These are phyloP conservation scores for Aristolochia contorta DNA, from an alignment of 164 flowering plant species.

Conservation along the genomic window DNA sequence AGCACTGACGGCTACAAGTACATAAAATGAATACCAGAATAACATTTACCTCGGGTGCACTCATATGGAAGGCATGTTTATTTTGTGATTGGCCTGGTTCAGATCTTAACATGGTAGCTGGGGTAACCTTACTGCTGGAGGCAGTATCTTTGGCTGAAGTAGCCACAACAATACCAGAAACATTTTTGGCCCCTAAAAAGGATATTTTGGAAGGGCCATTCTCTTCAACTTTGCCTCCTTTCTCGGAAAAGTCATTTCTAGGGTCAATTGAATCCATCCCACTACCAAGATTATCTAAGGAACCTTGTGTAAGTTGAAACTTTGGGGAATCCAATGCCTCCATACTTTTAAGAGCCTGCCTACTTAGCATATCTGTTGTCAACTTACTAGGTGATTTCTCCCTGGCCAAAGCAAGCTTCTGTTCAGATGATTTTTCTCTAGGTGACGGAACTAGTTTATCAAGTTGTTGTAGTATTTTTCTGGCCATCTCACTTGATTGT, in stretches of 20 bases:
- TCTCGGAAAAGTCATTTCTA: conserved; percentile 13
- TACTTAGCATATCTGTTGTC: conserved; percentile 49
- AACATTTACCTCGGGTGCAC: conserved; percentile 75
- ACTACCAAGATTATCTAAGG: conserved; percentile 13
- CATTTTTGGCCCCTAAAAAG: no score
- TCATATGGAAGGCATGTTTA: conserved; percentile 68
- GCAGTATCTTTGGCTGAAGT: no score
- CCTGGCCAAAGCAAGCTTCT: conserved; percentile 27
- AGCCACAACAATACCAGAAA: no score
- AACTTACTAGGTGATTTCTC: conserved; percentile 43
- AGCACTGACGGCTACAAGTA: no score
- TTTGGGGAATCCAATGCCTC: conserved; percentile 53
- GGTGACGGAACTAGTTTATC: conserved; percentile 52
- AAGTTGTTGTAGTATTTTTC: conserved; percentile 70
- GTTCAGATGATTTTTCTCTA: conserved; percentile 43
- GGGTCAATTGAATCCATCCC: conserved; percentile 6
- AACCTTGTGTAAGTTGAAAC: conserved; percentile 20
- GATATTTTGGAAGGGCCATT: conserved; percentile 22
- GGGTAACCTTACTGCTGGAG: no score
- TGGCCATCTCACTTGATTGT: conserved; percentile 68
- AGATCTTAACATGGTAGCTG: conserved; percentile 1
- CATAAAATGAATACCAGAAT: neutral
- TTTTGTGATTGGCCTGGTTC: conserved; percentile 20
- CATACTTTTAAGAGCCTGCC: conserved; percentile 64
- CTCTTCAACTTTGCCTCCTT: conserved; percentile 23